A percentile compares a stretch with the other conserved stretches of the same genome.
phyloP scores from a whole-genome alignment of 352 stramenopile genomes.

The Phytophthora capsici region DNA sequence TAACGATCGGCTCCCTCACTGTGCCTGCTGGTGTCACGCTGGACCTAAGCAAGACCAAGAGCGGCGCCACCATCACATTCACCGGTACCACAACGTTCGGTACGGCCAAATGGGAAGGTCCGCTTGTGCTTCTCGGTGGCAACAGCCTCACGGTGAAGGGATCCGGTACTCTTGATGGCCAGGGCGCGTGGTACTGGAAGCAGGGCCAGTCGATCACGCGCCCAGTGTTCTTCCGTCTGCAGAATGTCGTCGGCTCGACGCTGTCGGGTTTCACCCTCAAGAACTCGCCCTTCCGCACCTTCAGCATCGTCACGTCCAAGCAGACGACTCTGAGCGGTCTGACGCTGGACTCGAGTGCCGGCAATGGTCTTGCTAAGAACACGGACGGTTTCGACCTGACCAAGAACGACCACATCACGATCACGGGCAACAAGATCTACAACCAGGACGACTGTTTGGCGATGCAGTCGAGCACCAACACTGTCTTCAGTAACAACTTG shows the following conservation, averaged over 20 bases:
- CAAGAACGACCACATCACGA: slow-evolving; percentile 35
- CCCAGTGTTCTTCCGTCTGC: slow-evolving; percentile 42
- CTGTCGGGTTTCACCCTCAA: slow-evolving; percentile 43
- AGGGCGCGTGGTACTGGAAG: slow-evolving; percentile 47
- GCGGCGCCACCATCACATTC: slow-evolving; percentile 35
- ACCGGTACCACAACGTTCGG: slow-evolving; percentile 43
- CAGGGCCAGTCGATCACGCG: slow-evolving; percentile 34
- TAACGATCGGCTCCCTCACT: slow-evolving; percentile 28
- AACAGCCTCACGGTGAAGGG: slow-evolving; percentile 35
- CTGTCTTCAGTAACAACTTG: slow-evolving; percentile 27
- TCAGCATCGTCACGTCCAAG: slow-evolving; percentile 35
- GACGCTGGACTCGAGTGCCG: slow-evolving; percentile 15
- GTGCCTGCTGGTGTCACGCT: slow-evolving; percentile 18
- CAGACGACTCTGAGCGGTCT: slow-evolving; percentile 27
- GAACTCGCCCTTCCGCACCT: slow-evolving; percentile 36
- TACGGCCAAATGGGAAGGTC: slow-evolving; percentile 37
- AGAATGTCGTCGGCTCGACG: slow-evolving; percentile 31
- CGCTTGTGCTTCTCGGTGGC: slow-evolving; percentile 34
- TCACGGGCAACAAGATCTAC: slow-evolving; percentile 38
- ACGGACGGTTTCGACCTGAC: slow-evolving; percentile 34
- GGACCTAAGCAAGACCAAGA: slow-evolving; percentile 38
- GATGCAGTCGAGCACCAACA: slow-evolving; percentile 20
- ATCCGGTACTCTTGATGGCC: slow-evolving; percentile 39
- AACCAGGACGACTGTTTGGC: slow-evolving; percentile 27
- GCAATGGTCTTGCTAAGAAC: slow-evolving; percentile 16